Conservation (phyloP, 371 early-diverging fungal species). For the Mortierella sp. region DNA sequence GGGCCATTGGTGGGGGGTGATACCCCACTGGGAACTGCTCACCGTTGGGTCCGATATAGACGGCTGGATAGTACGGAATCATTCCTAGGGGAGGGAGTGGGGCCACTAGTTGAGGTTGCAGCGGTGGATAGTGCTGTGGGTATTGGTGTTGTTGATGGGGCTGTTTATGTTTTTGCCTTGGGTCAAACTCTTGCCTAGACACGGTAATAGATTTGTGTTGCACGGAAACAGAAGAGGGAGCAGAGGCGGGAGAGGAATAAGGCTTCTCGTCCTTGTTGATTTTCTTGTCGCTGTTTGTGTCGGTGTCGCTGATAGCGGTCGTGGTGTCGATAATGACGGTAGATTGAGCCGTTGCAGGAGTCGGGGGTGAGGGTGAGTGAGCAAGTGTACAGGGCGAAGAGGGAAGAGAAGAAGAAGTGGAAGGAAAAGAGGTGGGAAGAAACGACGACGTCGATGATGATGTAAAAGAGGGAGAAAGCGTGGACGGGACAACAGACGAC, state of each 20-base stretch:
- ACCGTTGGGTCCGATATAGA: slow-evolving; percentile 49
- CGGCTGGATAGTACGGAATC: slow-evolving; percentile 43
- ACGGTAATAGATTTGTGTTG: too few relatives aligned
- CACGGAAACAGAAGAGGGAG: background rate
- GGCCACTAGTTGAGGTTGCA: background rate
- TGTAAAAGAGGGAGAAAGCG: background rate
- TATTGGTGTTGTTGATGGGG: background rate
- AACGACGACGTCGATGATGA: background rate
- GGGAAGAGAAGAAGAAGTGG: background rate
- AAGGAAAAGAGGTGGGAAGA: background rate
- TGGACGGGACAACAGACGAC: too few relatives aligned
- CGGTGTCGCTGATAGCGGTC: background rate
- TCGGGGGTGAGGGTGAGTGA: background rate
- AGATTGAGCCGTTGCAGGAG: background rate
- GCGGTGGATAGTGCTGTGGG: background rate
- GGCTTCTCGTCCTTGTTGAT: background rate
- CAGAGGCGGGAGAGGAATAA: background rate
- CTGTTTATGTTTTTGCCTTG: too few relatives aligned
- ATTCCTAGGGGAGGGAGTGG: slow-evolving; percentile 8
- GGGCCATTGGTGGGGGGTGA: slow-evolving; percentile 29
- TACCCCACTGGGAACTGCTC: slow-evolving; percentile 43
- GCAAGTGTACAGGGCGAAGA: background rate
- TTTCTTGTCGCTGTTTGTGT: slow-evolving; percentile 6
- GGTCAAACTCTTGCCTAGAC: too few relatives aligned
- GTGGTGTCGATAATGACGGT: background rate